Base-by-base conservation (phyloP, 2,329 filamentous ascomycete species). In the Pestalotiopsis sp. region DNA sequence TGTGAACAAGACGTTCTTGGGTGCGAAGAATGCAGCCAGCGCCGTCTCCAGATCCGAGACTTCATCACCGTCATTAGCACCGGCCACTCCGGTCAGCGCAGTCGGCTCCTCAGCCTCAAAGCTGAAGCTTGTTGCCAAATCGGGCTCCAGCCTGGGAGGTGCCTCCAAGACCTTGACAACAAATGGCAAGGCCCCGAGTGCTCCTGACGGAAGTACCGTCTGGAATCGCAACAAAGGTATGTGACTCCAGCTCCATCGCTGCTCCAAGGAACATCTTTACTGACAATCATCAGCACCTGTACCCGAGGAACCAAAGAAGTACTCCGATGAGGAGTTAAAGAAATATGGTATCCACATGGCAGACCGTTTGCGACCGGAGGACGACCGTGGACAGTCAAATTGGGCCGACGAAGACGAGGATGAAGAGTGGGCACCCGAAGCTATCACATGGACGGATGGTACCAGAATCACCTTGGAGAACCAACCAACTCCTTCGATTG, bases 401-500 rank as follows among this genome's bases (percentile, higher is more conserved):
- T 97, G 93, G 93, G 93, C 93, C 27, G 93, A 97, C 76, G 95
- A 95, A 70, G 93, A 96, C 70, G 93, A 96, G 68, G 93, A 96
- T 75, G 93, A 96, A 49, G 93, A 95, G 75, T 95, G 93, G 92
- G 92, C 91, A 14, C 93, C 93, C 2, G 93, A 96, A 72, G 90
- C 92, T 66, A 94, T 96, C 72, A 93, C 93, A 69, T 97, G 93
- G 93, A 93, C 92, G 76, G 93, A 97, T 79, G 93, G 93, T 66
- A 96, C 93, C 63, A 95, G 95, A 79, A 92, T 92, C 41, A 93
- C 90, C 5, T 84, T 95, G 17, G 83, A 85, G 65, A 89, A 91
- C 52, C 89, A 90, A 66, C 73, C 78, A 4, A 76, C 73, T 38
- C 71, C 75, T 23, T 68, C 72, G 25, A 74, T 76, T 56, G 69